These are phyloP conservation scores for Gynochthodes officinalis DNA, from an alignment of 257 asterid species.

Conservation along the genomic window DNA sequence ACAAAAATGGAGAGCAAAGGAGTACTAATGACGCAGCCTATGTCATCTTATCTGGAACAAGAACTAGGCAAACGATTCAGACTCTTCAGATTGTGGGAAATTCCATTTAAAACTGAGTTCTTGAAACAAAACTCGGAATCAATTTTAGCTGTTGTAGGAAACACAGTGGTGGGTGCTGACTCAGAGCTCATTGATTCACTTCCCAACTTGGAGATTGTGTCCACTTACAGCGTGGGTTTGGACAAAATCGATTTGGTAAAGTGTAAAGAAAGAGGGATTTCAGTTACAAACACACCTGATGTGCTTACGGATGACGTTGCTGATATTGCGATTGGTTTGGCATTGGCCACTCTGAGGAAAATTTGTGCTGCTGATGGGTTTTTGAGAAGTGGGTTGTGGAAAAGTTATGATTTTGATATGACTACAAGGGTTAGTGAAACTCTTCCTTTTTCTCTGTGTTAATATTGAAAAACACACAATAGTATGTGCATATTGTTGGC, in stretches of 20 bases:
- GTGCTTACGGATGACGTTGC: slow-evolving; percentile 83
- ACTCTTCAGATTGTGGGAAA: slow-evolving; percentile 56
- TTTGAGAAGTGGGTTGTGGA: slow-evolving; percentile 48
- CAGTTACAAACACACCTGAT: slow-evolving; percentile 81
- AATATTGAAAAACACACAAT: not conserved
- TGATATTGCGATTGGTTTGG: slow-evolving; percentile 47
- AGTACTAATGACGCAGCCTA: slow-evolving; percentile 57
- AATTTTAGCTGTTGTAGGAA: slow-evolving; percentile 55
- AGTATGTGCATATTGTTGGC: not conserved
- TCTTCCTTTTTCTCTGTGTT: not conserved
- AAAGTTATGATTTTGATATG: slow-evolving; percentile 41
- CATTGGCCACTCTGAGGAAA: slow-evolving; percentile 49
- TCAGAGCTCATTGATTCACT: slow-evolving; percentile 51
- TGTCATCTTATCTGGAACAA: slow-evolving; percentile 57
- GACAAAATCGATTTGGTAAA: slow-evolving; percentile 64
- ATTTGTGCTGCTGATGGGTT: slow-evolving; percentile 44
- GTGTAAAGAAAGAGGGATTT: slow-evolving; percentile 66
- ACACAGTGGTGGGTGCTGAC: slow-evolving; percentile 55
- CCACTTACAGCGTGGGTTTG: slow-evolving; percentile 67
- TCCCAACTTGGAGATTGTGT: slow-evolving; percentile 63
- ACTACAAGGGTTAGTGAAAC: slow-evolving; percentile 37
- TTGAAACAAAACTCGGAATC: slow-evolving; percentile 34
- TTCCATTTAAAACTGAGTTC: slow-evolving; percentile 28
- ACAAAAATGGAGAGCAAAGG: slow-evolving; percentile 44
- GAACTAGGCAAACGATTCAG: slow-evolving; percentile 60